These are phyloP conservation scores for Penicillium expansum DNA, from an alignment of 2,329 filamentous ascomycete species.

Conservation along the genomic window DNA sequence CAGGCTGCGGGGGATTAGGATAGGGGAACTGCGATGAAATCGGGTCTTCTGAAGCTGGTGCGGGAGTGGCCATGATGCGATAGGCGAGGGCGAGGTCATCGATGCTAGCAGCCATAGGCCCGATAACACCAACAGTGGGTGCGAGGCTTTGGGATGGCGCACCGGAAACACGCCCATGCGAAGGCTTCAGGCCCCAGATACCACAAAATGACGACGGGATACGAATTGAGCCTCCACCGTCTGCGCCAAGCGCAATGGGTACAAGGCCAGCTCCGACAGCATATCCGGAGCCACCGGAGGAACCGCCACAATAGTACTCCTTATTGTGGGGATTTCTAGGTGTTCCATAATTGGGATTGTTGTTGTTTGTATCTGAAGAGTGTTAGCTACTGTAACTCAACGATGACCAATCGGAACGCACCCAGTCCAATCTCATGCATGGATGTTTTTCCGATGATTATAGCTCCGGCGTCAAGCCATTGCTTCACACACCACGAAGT, in stretches of 20 bases:
- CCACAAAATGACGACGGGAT: slow-evolving; percentile 75
- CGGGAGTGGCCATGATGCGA: slow-evolving; percentile 70
- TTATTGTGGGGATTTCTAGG: slow-evolving; percentile 75
- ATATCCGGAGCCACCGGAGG: slow-evolving; percentile 73
- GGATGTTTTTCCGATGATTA: slow-evolving; percentile 71
- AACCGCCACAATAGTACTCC: slow-evolving; percentile 75
- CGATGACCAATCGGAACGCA: slow-evolving; percentile 26
- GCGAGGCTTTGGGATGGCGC: slow-evolving; percentile 59
- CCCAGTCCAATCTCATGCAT: slow-evolving; percentile 80
- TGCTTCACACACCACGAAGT: slow-evolving; percentile 70
- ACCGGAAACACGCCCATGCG: slow-evolving; percentile 65
- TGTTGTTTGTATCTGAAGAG: slow-evolving; percentile 68
- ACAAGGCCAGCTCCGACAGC: slow-evolving; percentile 67
- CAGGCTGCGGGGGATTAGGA: slow-evolving; percentile 44
- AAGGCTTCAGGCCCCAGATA: slow-evolving; percentile 76
- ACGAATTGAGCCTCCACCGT: slow-evolving; percentile 73
- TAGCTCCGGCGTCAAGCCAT: slow-evolving; percentile 70
- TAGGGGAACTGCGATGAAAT: slow-evolving; percentile 61
- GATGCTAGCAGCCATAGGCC: slow-evolving; percentile 73
- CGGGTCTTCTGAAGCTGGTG: slow-evolving; percentile 56
- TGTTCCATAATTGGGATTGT: slow-evolving; percentile 72
- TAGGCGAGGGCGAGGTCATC: slow-evolving; percentile 80
- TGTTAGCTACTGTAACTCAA: not conserved
- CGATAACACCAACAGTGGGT: slow-evolving; percentile 64
- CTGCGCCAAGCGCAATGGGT: slow-evolving; percentile 69